These are phyloP conservation scores for Buddleja alternifolia DNA, from an alignment of 257 asterid species.

Conservation along the genomic window DNA sequence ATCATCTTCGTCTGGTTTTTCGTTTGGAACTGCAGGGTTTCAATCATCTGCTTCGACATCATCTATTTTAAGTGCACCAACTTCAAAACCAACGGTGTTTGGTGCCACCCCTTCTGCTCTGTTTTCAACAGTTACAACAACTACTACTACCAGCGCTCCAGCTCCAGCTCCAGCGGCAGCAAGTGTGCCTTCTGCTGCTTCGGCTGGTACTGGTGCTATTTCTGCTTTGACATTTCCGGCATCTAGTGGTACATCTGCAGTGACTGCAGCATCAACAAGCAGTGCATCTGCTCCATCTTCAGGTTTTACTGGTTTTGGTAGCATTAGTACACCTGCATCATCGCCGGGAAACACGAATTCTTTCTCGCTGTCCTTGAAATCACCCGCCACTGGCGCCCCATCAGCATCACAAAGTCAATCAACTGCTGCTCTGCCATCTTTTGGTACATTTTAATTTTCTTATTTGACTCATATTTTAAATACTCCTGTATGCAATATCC, in stretches of 20 bases:
- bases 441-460: constrained; percentile 45
- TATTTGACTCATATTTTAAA: neutral
- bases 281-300: constrained; percentile 49
- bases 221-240: constrained; percentile 44
- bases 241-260: constrained; percentile 36
- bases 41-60: constrained; percentile 45
- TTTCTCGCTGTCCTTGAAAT: constrained; percentile 43
- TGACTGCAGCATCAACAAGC: constrained; percentile 34
- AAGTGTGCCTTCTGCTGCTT: constrained; percentile 34
- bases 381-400: constrained; percentile 42
- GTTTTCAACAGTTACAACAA: constrained; percentile 62
- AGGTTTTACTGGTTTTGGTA: constrained; percentile 51
- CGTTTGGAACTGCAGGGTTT: constrained; percentile 54
- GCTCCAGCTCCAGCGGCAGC: constrained; percentile 42
- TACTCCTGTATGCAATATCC: neutral
- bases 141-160: constrained; percentile 44
- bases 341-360: constrained; percentile 44
- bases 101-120: constrained; percentile 52
- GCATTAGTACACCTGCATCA: constrained; percentile 36
- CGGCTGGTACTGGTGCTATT: constrained; percentile 40
- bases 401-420: constrained; percentile 57
- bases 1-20: constrained; percentile 49
- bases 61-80: constrained; percentile 43
- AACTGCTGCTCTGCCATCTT: constrained; percentile 46
- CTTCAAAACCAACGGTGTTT: constrained; percentile 46